Base-by-base conservation (phyloP, 1,284 basidiomycete species). In the Gastroboletus turbinatus region DNA sequence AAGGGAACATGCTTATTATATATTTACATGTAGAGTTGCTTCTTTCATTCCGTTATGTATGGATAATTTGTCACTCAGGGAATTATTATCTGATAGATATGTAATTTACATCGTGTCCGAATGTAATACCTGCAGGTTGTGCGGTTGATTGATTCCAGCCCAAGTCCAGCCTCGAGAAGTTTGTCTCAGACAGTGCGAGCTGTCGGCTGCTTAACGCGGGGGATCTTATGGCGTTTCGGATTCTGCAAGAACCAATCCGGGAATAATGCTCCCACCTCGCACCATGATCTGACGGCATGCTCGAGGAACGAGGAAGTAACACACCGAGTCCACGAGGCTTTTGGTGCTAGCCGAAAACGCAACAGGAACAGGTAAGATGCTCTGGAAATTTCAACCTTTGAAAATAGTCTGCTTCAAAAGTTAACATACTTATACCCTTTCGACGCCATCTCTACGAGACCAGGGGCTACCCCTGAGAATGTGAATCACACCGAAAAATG, bases 1-100 rank as follows among this genome's bases (percentile, higher is more conserved):
- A 58, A 52, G 53, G 46, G 62, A 65, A 54, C 33, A 51, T 39
- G 38, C 49, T 44, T 32, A 46, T 55, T 53, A 52, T 63, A 50
- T 66, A 63, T 63, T 52, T 63, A 56, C 42, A 53, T 33, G 49
- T 49, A 53, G 46, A 56, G 17, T 35, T 46, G 51, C 48, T 50
- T 61, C 50, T 52, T 60, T 56, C 58, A 57, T 60, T 66, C 61
- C 61, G 63, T 58, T 50, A 56, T 58, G 59, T 53, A 70, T 68
- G 66, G 65, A 67, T 60, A 4, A 61, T 70, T 64, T 64, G 60
- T 70, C 63, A 66, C 57, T 40, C 53, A 53, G 49, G 53, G 46
- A 58, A 51, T 52, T 59, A 50, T 50, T 50, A 65, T 67, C 59
- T 63, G 62, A 60, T 67, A 65, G 58, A 66, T 69, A 60, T 69